Evolutionary conservation across 176 grass and related monocot species (phyloP), one percentile per base, ranked within the genome.

Genomic region (Musa troglodytarum): DNA sequence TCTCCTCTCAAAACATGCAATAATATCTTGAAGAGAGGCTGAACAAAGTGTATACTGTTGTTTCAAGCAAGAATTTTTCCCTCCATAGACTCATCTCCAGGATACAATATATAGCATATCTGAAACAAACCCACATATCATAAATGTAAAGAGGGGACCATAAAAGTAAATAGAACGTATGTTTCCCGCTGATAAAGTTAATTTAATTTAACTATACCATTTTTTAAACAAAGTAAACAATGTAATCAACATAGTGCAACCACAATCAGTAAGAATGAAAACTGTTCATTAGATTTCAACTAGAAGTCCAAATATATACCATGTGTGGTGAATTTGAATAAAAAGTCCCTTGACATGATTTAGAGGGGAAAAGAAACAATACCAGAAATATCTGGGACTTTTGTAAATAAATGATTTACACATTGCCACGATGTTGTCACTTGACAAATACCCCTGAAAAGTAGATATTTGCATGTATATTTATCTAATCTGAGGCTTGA

Each of bases 31-130:
- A 66, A 99, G 86, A 73, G 95, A 99, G 17, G 95, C 95, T 3
- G 95, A 99, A 74, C 95, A 99, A 15, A 99, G 84, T 58, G 95
- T 94, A 72, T 99, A 99, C 68, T 99, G 95, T 74, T 99, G 91
- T 70, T 92, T 99, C 88, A 99, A 78, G 63, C 95, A 50, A 99
- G 95, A 85, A 86, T 75, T 85, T 99, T 99, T 20, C 95, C 95
- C 83, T 99, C 95, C 16, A 72, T 79, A 68, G 95, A 94, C 65
- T 94, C 95, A 55, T 99, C 95, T 65, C 95, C 95, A 7, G 95
- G 95, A 71, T 99, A 99, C 54, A 99, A 85, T 78, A 99, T 43
- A 53, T 87, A 86, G 73, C 95, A 94, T 87, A 99, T 99, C 95
- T 99, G 74, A 68, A 49, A 82, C 77, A 72, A 75, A 72, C 0